These are phyloP conservation scores for Ceratocystis eucalypticola DNA, from an alignment of 2,329 filamentous ascomycete species.

Conservation along the genomic window DNA sequence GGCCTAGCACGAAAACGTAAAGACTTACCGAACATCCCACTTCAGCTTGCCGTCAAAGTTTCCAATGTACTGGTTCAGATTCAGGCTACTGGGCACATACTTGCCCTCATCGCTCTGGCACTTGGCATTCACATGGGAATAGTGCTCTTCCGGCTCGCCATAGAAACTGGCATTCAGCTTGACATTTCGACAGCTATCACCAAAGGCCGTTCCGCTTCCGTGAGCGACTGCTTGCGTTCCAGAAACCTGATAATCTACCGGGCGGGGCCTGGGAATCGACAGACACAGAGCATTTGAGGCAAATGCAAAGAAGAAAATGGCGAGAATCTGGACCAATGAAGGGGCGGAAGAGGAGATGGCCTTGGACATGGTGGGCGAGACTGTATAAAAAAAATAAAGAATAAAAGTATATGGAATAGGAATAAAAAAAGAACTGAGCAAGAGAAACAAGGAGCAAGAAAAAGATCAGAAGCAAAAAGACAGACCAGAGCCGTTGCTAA, in stretches of 20 bases:
- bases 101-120: conserved; percentile 9
- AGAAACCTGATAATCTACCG: neutral
- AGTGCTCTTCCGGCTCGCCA: conserved; percentile 13
- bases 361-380: neutral
- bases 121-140: conserved; percentile 10
- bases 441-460: neutral
- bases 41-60: conserved; percentile 18
- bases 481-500: neutral
- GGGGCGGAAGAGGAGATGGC: neutral
- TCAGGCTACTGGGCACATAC: neutral
- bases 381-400: neutral
- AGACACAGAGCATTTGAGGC: neutral
- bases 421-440: neutral
- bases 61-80: conserved; percentile 10
- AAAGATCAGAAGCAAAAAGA: neutral
- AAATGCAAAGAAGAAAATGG: neutral
- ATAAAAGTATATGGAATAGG: neutral
- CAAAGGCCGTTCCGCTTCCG: conserved; percentile 1
- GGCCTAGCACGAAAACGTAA: neutral
- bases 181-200: conserved; percentile 11
- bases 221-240: neutral
- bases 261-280: neutral
- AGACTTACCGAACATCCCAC: conserved; percentile 17
- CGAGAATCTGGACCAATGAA: neutral
- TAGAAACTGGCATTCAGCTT: conserved; percentile 12